A percentile compares a stretch with the other conserved stretches of the same genome.
These are phyloP conservation scores for Xylaria sp. DNA, from an alignment of 2,329 filamentous ascomycete genomes.

Conservation along the genomic window DNA sequence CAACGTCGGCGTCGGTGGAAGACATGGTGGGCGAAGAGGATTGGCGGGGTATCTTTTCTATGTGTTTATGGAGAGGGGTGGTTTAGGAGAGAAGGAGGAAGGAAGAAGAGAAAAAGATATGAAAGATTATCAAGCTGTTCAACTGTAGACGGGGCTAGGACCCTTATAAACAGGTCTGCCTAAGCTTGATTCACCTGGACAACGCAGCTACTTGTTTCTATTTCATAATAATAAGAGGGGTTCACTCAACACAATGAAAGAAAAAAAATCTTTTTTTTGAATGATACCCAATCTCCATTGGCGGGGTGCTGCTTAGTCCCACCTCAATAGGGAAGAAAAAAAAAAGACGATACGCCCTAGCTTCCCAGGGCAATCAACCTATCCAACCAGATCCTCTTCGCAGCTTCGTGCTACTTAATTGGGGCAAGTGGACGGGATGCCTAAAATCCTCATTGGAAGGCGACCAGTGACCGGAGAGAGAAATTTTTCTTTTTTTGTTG, in stretches of 20 bases:
- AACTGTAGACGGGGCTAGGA: conserved; percentile 17
- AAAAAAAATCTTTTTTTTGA: conserved; percentile 29
- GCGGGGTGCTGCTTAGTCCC: conserved; percentile 34
- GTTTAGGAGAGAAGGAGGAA: neutral
- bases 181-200: conserved; percentile 33
- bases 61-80: neutral
- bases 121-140: conserved; percentile 15
- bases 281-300: conserved; percentile 34
- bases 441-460: conserved; percentile 1
- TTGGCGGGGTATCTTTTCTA: neutral
- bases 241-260: conserved; percentile 7
- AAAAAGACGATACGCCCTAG: conserved; percentile 22
- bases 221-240: conserved; percentile 35
- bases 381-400: conserved; percentile 6
- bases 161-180: conserved; percentile 29
- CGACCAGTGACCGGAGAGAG: conserved; percentile 2
- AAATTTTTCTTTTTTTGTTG: conserved; percentile 12
- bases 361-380: neutral
- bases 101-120: conserved; percentile 12
- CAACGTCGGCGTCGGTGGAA: conserved; percentile 42
- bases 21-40: conserved; percentile 46
- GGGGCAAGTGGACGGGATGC: conserved; percentile 16
- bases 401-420: conserved; percentile 11
- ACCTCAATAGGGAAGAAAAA: conserved; percentile 22
- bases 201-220: conserved; percentile 36